Evolutionary conservation across 164 flowering plant genomes (phyloP).

Genomic region (Vitis rupestris): DNA sequence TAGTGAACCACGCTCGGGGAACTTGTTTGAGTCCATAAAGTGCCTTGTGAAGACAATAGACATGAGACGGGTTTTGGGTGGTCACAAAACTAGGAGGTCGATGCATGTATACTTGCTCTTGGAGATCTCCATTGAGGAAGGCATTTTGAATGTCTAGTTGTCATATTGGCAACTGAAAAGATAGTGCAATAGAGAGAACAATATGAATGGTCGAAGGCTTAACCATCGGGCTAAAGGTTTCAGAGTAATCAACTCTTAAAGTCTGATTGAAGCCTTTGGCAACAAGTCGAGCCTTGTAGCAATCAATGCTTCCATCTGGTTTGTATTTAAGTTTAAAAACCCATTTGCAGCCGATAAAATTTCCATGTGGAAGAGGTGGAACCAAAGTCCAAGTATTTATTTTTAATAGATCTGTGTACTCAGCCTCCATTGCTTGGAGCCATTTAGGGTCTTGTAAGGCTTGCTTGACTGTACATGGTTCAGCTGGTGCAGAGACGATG

Average conservation of each 20-base stretch:
- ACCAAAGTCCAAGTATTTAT: no score
- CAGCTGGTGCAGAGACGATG: no score
- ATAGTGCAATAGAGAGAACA: constrained; percentile 1
- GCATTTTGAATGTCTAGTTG: constrained; percentile 10
- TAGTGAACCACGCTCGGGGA: constrained; percentile 9
- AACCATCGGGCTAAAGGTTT: constrained; percentile 9
- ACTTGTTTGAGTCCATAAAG: constrained; percentile 16
- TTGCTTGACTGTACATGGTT: no score
- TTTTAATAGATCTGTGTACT: no score
- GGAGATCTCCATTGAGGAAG: constrained; percentile 2
- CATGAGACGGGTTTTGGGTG: neutral
- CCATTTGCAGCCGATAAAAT: no score
- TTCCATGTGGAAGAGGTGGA: no score
- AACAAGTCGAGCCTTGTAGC: no score
- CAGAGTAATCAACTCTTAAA: neutral
- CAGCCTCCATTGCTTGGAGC: no score
- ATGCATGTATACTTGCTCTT: constrained; percentile 1
- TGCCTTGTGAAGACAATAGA: neutral
- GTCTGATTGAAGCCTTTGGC: no score
- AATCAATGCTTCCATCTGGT: no score
- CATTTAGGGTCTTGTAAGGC: no score
- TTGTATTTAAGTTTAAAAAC: no score
- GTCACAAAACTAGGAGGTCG: constrained; percentile 2
- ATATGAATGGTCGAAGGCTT: constrained; percentile 4
- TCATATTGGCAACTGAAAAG: neutral